Evolutionary conservation across 2,329 filamentous ascomycete species (phyloP).

Genomic region (Fusarium oxysporum): DNA sequence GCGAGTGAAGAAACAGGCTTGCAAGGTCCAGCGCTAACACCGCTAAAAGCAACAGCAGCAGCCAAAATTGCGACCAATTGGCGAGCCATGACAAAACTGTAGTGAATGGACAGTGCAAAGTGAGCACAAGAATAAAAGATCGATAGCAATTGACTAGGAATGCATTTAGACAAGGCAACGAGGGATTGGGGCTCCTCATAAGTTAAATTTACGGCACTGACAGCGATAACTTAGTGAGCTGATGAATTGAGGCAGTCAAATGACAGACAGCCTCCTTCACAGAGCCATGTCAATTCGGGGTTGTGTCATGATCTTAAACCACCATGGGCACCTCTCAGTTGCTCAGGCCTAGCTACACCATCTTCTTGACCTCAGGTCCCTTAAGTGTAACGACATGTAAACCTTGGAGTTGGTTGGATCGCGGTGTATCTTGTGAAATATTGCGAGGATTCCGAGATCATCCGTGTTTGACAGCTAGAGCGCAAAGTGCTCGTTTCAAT

Average conservation of each 20-base stretch:
- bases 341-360: background rate
- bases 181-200: background rate
- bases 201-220: background rate
- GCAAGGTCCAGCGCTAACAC: constrained; percentile 2
- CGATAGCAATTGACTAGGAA: too few relatives aligned
- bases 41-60: background rate
- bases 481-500: background rate
- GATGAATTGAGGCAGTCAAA: background rate
- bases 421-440: background rate
- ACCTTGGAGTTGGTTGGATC: too few relatives aligned
- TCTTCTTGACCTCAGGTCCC: background rate
- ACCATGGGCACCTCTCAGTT: background rate
- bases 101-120: constrained; percentile 3
- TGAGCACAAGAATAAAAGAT: background rate
- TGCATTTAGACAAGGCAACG: background rate
- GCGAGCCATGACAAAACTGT: background rate
- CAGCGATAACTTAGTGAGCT: background rate
- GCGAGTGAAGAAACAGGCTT: background rate
- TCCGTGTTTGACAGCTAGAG: background rate
- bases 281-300: background rate
- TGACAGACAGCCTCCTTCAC: background rate
- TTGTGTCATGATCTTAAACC: background rate
- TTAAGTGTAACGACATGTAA: too few relatives aligned
- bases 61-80: background rate
- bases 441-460: background rate